Evolutionary conservation across 768 basidiomycete species (phyloP).

Genomic region (Tylopilus sp.): DNA sequence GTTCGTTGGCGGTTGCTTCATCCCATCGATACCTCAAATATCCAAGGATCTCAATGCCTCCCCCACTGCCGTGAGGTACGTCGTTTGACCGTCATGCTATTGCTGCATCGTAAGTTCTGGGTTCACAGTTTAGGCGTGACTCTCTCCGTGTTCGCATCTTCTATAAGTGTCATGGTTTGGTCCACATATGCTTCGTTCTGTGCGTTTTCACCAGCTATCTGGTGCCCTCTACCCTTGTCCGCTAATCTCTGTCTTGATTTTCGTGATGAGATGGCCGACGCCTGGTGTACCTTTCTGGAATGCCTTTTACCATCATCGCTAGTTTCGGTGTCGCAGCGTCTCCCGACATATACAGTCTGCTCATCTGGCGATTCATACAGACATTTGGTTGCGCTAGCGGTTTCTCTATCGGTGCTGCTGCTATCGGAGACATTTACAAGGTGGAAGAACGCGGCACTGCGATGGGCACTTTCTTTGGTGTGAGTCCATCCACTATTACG

Average conservation of each 20-base stretch:
- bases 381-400: conserved; percentile 60
- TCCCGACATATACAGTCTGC: conserved; percentile 39
- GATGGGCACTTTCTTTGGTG: conserved; percentile 52
- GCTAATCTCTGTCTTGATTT: background rate
- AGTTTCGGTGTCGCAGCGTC: conserved; percentile 59
- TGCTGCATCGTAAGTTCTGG: background rate
- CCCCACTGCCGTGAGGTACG: conserved; percentile 53
- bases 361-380: conserved; percentile 64
- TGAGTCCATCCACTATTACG: conserved; percentile 20
- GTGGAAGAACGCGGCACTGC: conserved; percentile 59
- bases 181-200: conserved; percentile 51
- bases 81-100: background rate
- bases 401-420: conserved; percentile 51
- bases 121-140: conserved; percentile 45
- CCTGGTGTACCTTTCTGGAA: conserved; percentile 52
- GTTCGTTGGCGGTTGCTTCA: conserved; percentile 64
- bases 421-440: conserved; percentile 65
- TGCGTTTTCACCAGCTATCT: conserved; percentile 21
- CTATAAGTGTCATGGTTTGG: conserved; percentile 49
- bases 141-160: conserved; percentile 44
- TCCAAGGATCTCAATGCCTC: conserved; percentile 61
- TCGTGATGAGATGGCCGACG: conserved; percentile 60
- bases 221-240: background rate
- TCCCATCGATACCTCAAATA: conserved; percentile 73
- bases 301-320: conserved; percentile 57